These are phyloP conservation scores for Carpinus fangiana DNA, from an alignment of 306 rosid species.

Conservation along the genomic window DNA sequence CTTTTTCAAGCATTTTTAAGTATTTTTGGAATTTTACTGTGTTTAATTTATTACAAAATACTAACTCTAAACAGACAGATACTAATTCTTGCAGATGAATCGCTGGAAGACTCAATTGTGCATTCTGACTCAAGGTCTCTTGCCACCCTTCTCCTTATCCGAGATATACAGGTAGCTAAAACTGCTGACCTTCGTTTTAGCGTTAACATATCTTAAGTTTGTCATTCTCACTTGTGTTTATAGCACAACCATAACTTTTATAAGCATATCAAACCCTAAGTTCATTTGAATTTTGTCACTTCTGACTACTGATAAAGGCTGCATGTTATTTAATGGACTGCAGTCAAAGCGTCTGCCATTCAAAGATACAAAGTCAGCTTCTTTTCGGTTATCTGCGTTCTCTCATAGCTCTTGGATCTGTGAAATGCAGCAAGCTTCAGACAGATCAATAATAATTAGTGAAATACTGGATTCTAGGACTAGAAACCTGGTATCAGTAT, in stretches of 20 bases:
- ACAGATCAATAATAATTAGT: conserved; percentile 89
- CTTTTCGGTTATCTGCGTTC: conserved; percentile 73
- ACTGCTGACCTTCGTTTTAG: conserved; percentile 21
- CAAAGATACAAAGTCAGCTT: conserved; percentile 64
- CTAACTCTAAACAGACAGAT: conserved; percentile 86
- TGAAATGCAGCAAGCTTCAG: conserved; percentile 97
- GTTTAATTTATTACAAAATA: conserved; percentile 49
- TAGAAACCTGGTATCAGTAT: conserved; percentile 95
- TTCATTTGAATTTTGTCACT: not conserved
- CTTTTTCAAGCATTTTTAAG: not conserved
- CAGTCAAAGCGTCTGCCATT: conserved; percentile 91
- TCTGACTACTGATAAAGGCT: conserved; percentile 19
- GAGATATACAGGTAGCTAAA: conserved; percentile 85
- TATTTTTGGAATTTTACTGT: not conserved
- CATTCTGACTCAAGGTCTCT: conserved; percentile 96
- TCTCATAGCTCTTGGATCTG: conserved; percentile 96
- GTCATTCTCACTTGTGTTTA: not conserved
- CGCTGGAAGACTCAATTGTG: conserved; percentile 91
- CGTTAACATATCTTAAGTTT: not conserved
- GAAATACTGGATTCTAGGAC: conserved; percentile 98
- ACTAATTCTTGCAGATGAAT: conserved; percentile 97
- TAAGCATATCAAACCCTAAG: not conserved
- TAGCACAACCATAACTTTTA: not conserved
- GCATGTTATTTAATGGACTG: conserved; percentile 19
- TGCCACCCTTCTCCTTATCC: conserved; percentile 95